Base-by-base conservation (phyloP, 257 asterid species). In the Buddleja alternifolia region DNA sequence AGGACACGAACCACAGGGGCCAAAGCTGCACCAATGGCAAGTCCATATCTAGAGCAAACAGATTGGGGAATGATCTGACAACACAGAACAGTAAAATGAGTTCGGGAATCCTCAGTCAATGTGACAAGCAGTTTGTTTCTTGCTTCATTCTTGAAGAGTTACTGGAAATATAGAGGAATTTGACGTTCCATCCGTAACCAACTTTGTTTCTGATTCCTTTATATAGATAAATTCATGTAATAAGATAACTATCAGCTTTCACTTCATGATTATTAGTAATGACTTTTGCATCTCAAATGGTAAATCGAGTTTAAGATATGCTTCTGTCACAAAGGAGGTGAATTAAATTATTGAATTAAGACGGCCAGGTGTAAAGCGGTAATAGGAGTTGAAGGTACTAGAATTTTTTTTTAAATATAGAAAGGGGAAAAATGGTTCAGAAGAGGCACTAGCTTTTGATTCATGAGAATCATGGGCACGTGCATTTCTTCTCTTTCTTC, bases 1-100 rank as follows among this genome's bases (percentile, higher is more conserved):
- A 94, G 96, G 74, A 86, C 68, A 21, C 92, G 97, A 34, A 94
- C 99, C 51, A 89, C 36, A 23, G 98, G 97, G 32, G 93, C 83
- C 65, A 85, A 80, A 37, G 90, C 57, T 39, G 98, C 98, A 72
- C 99, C 99, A 41, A 94, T 89, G 36, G 94, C 96, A 76, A 94
- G 81, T 64, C 99, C 99, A 76, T 94, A 79, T 75, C 98, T 87
- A 53, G 98, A 71, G 85, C 99, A 94, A 75, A 91, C 86, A 45
- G 98, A 85, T 72, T 94, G 99, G 34, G 99, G 98, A 63, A 94
- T 91, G 67, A 94, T 94, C 99, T 94, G 88, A 63, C 41, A 60
- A 69, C 6, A 66, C 64, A 48, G 5, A 66, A 62, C 47, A 34
- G 48, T 10, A 42, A n/a, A 7, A 69, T 46, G 42, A 76, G 54